Percentiles rank a stretch among this genome's conserved stretches.
Conservation (phyloP, 495 filamentous ascomycete species). For the Penicillium canariense region DNA sequence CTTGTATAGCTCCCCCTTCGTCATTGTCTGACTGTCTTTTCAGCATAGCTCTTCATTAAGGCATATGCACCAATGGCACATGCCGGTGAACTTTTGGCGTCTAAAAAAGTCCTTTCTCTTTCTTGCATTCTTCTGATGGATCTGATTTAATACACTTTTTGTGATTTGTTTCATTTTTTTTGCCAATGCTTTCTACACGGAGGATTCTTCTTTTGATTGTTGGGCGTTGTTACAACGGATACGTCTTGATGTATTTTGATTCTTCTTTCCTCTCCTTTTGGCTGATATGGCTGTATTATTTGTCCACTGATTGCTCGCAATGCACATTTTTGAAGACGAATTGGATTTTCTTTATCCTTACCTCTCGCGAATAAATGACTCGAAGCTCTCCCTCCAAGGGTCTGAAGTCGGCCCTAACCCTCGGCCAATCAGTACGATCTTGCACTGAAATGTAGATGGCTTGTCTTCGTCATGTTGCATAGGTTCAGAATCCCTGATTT, state of each 20-base stretch:
- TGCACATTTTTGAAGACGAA: conserved; percentile 15
- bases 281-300: conserved; percentile 38
- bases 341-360: conserved; percentile 4
- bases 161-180: conserved; percentile 3
- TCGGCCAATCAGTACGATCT: conserved; percentile 78
- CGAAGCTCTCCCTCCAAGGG: conserved; percentile 35
- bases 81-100: conserved; percentile 29
- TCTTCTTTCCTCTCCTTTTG: conserved; percentile 23
- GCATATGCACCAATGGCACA: conserved; percentile 24
- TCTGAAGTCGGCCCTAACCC: conserved; percentile 44
- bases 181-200: conserved; percentile 9
- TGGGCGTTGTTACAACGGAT: conserved; percentile 19
- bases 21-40: conserved; percentile 23
- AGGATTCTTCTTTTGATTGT: conserved; percentile 18
- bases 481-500: conserved; percentile 67
- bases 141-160: conserved; percentile 12
- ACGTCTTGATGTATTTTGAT: conserved; percentile 31
- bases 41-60: conserved; percentile 21
- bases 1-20: conserved; percentile 29
- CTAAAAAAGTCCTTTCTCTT: conserved; percentile 26
- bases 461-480: conserved; percentile 23
- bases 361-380: conserved; percentile 25
- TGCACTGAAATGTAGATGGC: conserved; percentile 46
- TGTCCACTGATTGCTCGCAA: conserved; percentile 15
- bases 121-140: conserved; percentile 19